phyloP scores from a whole-genome alignment of 2,329 filamentous ascomycete species.

The Pseudogymnoascus sp. region DNA sequence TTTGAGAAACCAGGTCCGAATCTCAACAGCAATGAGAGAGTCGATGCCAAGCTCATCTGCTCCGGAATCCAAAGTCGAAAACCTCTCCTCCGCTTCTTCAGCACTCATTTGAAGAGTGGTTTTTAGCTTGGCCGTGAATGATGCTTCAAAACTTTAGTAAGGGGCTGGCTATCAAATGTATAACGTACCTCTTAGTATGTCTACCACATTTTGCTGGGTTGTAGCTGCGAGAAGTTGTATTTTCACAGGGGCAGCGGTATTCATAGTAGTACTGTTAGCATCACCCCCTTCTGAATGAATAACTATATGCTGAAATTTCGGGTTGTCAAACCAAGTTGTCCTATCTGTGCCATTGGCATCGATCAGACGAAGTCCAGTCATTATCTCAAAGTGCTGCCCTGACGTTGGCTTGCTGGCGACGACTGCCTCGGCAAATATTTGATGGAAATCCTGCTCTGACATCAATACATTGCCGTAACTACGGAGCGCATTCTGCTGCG shows the following conservation, averaged over 20 bases:
- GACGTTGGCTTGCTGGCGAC: slow-evolving; percentile 25
- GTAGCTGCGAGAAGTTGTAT: neutral
- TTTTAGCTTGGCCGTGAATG: slow-evolving; percentile 11
- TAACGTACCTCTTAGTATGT: slow-evolving; percentile 6
- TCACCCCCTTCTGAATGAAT: neutral
- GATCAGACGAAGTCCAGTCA: neutral
- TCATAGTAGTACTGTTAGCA: neutral
- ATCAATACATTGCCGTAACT: slow-evolving; percentile 4
- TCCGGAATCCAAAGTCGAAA: slow-evolving; percentile 13
- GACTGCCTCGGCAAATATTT: slow-evolving; percentile 37
- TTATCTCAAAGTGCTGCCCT: neutral
- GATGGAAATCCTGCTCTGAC: slow-evolving; percentile 34
- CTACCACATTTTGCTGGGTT: neutral
- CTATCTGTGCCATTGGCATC: slow-evolving; percentile 1
- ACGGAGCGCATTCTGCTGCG: neutral
- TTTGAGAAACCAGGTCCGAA: slow-evolving; percentile 41
- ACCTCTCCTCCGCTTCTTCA: neutral
- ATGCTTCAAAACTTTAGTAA: neutral
- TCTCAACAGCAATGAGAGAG: slow-evolving; percentile 21
- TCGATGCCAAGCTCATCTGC: slow-evolving; percentile 31
- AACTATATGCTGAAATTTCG: slow-evolving; percentile 11
- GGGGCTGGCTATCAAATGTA: neutral
- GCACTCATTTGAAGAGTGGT: slow-evolving; percentile 1
- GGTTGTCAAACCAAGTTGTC: slow-evolving; percentile 16
- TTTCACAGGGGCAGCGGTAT: slow-evolving; percentile 1